phyloP scores from a whole-genome alignment of 306 rosid species.

The Prunus davidiana region DNA sequence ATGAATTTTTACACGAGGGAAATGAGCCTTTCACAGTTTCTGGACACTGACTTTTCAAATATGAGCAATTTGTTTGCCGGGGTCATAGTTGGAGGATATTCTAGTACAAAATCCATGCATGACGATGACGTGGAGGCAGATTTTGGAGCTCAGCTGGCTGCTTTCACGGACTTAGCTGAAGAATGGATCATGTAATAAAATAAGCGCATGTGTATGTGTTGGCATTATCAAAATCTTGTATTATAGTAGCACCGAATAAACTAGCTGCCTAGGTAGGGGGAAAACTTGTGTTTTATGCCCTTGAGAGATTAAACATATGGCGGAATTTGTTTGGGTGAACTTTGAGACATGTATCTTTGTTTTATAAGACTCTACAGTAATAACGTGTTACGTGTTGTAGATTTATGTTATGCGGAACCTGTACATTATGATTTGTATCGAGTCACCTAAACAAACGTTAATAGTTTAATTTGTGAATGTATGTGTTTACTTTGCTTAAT shows the following conservation, averaged over 20 bases:
- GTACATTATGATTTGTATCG: no score
- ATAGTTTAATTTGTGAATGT: no score
- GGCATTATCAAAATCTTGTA: not conserved
- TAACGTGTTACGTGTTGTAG: no score
- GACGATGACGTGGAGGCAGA: not conserved
- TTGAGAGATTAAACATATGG: not conserved
- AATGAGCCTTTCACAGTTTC: constrained; percentile 12
- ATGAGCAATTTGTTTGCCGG: not conserved
- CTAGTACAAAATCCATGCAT: no score
- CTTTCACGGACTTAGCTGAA: not conserved
- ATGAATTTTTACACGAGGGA: constrained; percentile 13
- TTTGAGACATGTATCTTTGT: no score
- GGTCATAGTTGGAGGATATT: not conserved
- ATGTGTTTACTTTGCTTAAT: no score
- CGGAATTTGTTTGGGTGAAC: no score
- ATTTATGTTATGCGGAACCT: no score
- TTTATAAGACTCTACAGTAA: no score
- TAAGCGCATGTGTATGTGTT: not conserved
- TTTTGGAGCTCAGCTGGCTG: not conserved
- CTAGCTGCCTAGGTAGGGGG: not conserved
- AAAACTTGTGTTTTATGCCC: not conserved
- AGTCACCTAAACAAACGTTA: no score
- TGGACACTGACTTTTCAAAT: constrained; percentile 9
- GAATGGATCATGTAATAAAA: not conserved
- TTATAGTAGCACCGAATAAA: not conserved